These are phyloP conservation scores for Xylaria scruposa DNA, from an alignment of 495 filamentous ascomycete species.

Conservation along the genomic window DNA sequence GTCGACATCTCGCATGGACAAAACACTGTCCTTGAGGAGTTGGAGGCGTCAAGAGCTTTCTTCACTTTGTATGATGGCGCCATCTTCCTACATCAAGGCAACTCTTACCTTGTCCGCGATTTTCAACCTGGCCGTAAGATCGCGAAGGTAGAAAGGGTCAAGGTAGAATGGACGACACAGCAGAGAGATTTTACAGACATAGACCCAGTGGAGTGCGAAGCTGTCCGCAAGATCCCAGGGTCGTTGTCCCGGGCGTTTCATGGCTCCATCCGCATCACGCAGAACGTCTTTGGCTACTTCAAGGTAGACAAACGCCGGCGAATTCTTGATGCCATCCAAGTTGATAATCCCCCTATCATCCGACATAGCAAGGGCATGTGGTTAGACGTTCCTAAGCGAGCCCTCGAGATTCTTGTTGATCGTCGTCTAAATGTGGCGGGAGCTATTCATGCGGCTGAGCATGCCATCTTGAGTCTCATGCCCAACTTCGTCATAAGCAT, in stretches of 20 bases:
- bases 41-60: slow-evolving; percentile 93
- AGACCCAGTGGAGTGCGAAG: slow-evolving; percentile 86
- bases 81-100: slow-evolving; percentile 96
- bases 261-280: slow-evolving; percentile 80
- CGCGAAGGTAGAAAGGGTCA: slow-evolving; percentile 74
- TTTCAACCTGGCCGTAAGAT: slow-evolving; percentile 79
- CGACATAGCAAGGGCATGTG: slow-evolving; percentile 90
- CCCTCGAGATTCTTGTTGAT: slow-evolving; percentile 77
- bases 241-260: slow-evolving; percentile 71
- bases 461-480: slow-evolving; percentile 84
- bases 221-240: slow-evolving; percentile 68
- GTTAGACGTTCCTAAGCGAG: slow-evolving; percentile 84
- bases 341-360: slow-evolving; percentile 91
- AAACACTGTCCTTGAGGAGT: slow-evolving; percentile 89
- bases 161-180: slow-evolving; percentile 93
- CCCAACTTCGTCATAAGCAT: slow-evolving; percentile 88
- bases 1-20: slow-evolving; percentile 83
- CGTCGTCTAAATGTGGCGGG: slow-evolving; percentile 81
- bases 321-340: slow-evolving; percentile 89
- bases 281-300: slow-evolving; percentile 94
- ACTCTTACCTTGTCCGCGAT: slow-evolving; percentile 88
- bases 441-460: slow-evolving; percentile 93
- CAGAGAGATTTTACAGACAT: slow-evolving; percentile 96
- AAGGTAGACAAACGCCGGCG: slow-evolving; percentile 83
- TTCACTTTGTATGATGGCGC: slow-evolving; percentile 98